These are phyloP conservation scores for Trichosanthes cucumerina DNA, from an alignment of 306 rosid genomes.

Conservation along the genomic window DNA sequence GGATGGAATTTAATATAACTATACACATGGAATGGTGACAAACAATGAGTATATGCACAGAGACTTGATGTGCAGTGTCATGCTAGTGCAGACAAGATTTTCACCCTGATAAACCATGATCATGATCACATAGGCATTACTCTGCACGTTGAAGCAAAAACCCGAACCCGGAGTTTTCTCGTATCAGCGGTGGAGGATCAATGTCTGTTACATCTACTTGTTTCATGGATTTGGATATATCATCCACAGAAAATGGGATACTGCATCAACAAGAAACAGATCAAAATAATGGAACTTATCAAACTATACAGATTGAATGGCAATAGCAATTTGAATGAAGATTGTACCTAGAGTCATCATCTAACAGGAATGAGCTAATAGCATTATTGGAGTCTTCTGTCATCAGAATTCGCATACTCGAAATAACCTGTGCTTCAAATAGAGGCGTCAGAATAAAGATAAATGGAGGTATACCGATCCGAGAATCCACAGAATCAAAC, in stretches of 20 bases:
- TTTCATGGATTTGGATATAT: constrained; percentile 90
- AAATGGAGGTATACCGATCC: neutral
- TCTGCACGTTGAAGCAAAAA: constrained; percentile 86
- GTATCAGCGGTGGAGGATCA: constrained; percentile 96
- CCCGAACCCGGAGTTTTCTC: constrained; percentile 92
- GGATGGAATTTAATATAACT: constrained; percentile 27
- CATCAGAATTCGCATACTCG: constrained; percentile 88
- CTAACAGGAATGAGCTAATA: constrained; percentile 90
- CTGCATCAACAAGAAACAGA: constrained; percentile 34
- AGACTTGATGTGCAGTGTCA: constrained; percentile 30
- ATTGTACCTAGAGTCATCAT: constrained; percentile 88
- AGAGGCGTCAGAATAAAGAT: constrained; percentile 6
- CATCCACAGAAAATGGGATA: constrained; percentile 97
- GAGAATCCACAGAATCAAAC: constrained; percentile 4
- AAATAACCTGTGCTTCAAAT: constrained; percentile 48
- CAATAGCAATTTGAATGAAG: neutral
- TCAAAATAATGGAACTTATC: neutral
- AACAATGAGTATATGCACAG: constrained; percentile 53
- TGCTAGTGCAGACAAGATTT: constrained; percentile 3
- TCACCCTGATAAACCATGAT: neutral
- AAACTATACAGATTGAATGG: neutral
- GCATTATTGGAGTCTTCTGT: constrained; percentile 88
- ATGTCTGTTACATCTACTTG: constrained; percentile 79
- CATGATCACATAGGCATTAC: constrained; percentile 20
- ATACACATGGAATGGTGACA: constrained; percentile 40